Evolutionary conservation across 2,329 filamentous ascomycete species (phyloP).

Genomic region (Orbilia ellipsospora): DNA sequence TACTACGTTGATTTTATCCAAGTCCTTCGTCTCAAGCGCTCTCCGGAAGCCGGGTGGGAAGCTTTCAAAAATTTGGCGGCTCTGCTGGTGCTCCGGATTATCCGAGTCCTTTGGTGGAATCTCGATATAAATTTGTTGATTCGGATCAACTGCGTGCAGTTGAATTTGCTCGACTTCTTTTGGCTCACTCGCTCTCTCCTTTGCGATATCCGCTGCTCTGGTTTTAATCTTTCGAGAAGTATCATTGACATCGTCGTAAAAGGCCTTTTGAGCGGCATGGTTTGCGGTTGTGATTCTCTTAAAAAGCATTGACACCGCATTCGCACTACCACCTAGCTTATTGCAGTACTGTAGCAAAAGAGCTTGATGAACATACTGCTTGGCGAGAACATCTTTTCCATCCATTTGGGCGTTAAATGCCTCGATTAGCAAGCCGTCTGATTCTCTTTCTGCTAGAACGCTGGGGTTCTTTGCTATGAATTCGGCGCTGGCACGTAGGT

Average conservation of each 20-base stretch:
- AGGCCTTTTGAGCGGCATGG: slow-evolving; percentile 90
- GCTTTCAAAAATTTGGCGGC: slow-evolving; percentile 80
- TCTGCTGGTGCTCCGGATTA: slow-evolving; percentile 71
- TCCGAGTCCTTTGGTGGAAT: slow-evolving; percentile 77
- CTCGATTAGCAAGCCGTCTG: slow-evolving; percentile 88
- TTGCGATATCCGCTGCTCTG: slow-evolving; percentile 78
- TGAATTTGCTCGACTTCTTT: slow-evolving; percentile 91
- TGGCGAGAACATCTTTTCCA: slow-evolving; percentile 77
- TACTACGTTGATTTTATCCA: slow-evolving; percentile 90
- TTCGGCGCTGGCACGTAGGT: slow-evolving; percentile 77
- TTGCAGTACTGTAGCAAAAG: slow-evolving; percentile 94
- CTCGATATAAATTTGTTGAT: slow-evolving; percentile 87
- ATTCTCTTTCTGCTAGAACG: slow-evolving; percentile 84
- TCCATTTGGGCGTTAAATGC: slow-evolving; percentile 90
- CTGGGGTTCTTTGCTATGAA: slow-evolving; percentile 83
- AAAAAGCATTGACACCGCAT: slow-evolving; percentile 89
- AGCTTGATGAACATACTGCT: slow-evolving; percentile 91
- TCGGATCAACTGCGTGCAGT: slow-evolving; percentile 92
- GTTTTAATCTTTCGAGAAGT: slow-evolving; percentile 85
- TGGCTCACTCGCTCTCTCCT: slow-evolving; percentile 68
- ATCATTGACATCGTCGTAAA: slow-evolving; percentile 89
- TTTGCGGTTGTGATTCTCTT: slow-evolving; percentile 87
- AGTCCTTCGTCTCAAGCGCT: slow-evolving; percentile 85
- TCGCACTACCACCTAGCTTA: slow-evolving; percentile 78
- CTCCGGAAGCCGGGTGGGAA: slow-evolving; percentile 84